Conservation (phyloP, 306 rosid species). For the Psophocarpus tetragonolobus region DNA sequence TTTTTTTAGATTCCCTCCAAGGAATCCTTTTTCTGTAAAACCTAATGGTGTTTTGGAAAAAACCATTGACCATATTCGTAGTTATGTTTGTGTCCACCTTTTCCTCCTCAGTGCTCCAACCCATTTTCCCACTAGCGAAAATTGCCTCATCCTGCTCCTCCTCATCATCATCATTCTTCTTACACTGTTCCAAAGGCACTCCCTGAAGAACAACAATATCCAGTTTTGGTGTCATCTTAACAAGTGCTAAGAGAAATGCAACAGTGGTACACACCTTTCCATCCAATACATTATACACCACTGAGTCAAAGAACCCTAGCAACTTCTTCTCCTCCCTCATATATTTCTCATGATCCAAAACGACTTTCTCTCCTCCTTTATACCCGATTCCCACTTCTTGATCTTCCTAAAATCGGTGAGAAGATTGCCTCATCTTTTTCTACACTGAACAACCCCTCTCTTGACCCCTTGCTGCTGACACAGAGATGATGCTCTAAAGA, state of each 20-base stretch:
- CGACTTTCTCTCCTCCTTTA: constrained; percentile 36
- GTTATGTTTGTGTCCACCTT: constrained; percentile 1
- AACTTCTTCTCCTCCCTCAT: constrained; percentile 44
- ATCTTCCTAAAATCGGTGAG: constrained; percentile 55
- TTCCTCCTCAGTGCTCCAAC: constrained; percentile 49
- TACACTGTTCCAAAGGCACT: constrained; percentile 1
- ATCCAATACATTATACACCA: constrained; percentile 44
- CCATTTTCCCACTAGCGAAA: constrained; percentile 37
- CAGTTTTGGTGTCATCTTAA: constrained; percentile 26
- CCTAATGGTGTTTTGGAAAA: constrained; percentile 7
- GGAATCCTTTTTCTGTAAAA: constrained; percentile 5
- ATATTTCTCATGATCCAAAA: constrained; percentile 56
- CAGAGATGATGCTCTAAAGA: too few relatives aligned
- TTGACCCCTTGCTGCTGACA: constrained; percentile 51
- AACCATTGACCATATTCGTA: not conserved
- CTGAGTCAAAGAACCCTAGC: constrained; percentile 51
- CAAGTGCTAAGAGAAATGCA: constrained; percentile 39
- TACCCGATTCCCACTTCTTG: constrained; percentile 45
- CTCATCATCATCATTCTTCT: constrained; percentile 8
- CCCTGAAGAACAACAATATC: constrained; percentile 25
- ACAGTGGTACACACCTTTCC: constrained; percentile 42
- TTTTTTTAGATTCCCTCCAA: too few relatives aligned
- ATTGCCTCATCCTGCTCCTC: too few relatives aligned
- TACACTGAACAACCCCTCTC: constrained; percentile 52
- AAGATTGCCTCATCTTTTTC: constrained; percentile 57